Base-by-base conservation (phyloP, 257 asterid genomes). In the Eustoma russellianum region DNA sequence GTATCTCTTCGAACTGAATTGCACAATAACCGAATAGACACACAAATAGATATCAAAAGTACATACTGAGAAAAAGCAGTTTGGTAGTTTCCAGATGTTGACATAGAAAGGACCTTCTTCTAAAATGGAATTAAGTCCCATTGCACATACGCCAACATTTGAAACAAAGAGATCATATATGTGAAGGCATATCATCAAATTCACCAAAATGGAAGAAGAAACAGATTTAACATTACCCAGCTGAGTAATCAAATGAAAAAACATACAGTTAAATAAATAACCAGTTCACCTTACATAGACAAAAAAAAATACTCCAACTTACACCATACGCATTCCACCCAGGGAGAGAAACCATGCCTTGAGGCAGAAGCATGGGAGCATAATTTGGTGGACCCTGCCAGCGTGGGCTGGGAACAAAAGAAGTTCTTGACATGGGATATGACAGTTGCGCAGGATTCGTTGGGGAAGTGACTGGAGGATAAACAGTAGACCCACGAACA, bases 351-450 rank as follows among this genome's bases (percentile, higher is more conserved):
- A 82, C 81, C 68, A 91, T 62, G 55, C 94, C 95, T 72, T 87
- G 98, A 66, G 91, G 95, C 77, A 92, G 70, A 63, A 92, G 87
- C 66, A 92, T 60, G 13, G 92, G 94, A 48, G 93, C 70, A 66
- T 82, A 91, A 78, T 73, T 81, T 74, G 96, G 79, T 61, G 94
- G 95, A 69, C 79, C 81, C 72, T 83, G 95, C 97, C 97, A 89
- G 70, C 92, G 88, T 55, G 93, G 87, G 71, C 87, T 81, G 61
- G 95, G 76, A 50, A 91, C 63, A 63, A 78, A 87, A 9, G 41
- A 6, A 71, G 90, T 83, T 72, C 94, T 82, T 28, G 96, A 71
- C 62, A 79, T 57, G 34, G 95, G 81, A 77, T 69, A 85, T 52
- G 97, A 76, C 53, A 80, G 69, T 73, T 82, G 97, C 50, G 85